phyloP scores from a whole-genome alignment of 2,329 filamentous ascomycete species.

The Pseudocercospora ulei region DNA sequence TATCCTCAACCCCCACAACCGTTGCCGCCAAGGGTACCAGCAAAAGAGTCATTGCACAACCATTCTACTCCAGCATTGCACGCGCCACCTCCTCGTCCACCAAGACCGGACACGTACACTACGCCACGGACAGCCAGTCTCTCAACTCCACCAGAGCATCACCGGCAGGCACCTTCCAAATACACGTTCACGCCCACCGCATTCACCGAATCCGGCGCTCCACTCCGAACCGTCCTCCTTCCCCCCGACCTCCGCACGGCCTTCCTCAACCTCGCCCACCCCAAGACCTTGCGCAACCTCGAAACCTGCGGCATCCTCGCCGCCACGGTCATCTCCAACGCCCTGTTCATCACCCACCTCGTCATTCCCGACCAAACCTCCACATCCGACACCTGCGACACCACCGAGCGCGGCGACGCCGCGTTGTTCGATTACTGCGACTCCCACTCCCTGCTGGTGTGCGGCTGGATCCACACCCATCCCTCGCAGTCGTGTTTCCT shows the following conservation, averaged over 20 bases:
- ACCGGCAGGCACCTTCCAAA: conserved; percentile 43
- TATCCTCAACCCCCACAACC: conserved; percentile 25
- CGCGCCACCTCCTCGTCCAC: conserved; percentile 28
- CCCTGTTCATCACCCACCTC: conserved; percentile 78
- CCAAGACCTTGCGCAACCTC: conserved; percentile 70
- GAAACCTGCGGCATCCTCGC: conserved; percentile 95
- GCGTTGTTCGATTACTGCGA: conserved; percentile 84
- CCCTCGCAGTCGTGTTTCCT: conserved; percentile 96
- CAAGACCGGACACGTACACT: conserved; percentile 23
- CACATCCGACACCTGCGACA: conserved; percentile 91
- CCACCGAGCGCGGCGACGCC: conserved; percentile 61
- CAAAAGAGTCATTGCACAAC: conserved; percentile 27
- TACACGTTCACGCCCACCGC: conserved; percentile 76
- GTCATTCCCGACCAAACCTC: conserved; percentile 84
- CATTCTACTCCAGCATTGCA: conserved; percentile 14
- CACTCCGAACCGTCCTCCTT: conserved; percentile 78
- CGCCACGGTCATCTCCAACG: conserved; percentile 82
- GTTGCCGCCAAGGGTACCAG: conserved; percentile 25
- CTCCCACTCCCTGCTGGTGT: conserved; percentile 67
- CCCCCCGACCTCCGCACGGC: conserved; percentile 61
- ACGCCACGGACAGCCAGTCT: conserved; percentile 21
- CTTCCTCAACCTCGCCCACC: conserved; percentile 63
- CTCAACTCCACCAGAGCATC: conserved; percentile 28
- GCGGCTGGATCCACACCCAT: conserved; percentile 98
- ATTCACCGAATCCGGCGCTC: conserved; percentile 79